phyloP scores from a whole-genome alignment of 495 filamentous ascomycete species.

The Neurospora sublineolata region DNA sequence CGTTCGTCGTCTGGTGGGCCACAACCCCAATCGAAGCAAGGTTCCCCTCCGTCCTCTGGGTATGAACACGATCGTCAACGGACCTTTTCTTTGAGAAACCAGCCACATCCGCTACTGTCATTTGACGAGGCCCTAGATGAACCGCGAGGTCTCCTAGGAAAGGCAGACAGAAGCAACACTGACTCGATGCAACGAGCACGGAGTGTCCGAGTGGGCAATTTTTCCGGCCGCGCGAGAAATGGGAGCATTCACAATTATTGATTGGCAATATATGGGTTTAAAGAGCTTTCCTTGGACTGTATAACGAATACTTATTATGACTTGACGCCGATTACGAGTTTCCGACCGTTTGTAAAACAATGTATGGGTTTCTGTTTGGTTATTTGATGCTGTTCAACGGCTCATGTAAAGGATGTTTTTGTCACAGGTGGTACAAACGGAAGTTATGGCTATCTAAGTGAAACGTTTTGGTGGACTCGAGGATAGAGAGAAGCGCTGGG shows the following conservation, averaged over 20 bases:
- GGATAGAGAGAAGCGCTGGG: neutral
- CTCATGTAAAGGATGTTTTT: neutral
- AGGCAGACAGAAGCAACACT: neutral
- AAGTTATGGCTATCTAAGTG: neutral
- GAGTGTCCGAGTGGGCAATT: neutral
- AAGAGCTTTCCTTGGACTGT: neutral
- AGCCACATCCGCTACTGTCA: neutral
- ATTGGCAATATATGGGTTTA: neutral
- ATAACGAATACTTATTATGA: neutral
- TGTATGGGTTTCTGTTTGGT: neutral
- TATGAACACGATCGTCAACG: neutral
- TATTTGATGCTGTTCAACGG: neutral
- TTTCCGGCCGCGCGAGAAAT: neutral
- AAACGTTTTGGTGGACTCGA: neutral
- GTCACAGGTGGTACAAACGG: neutral
- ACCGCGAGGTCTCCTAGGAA: neutral
- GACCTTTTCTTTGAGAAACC: neutral
- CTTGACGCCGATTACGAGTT: neutral
- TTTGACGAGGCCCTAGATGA: neutral
- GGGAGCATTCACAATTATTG: neutral
- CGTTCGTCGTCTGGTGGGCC: neutral
- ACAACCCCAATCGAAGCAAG: neutral
- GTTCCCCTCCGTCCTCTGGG: neutral
- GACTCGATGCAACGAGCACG: neutral
- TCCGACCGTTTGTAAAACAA: neutral